phyloP scores from a whole-genome alignment of 2,329 filamentous ascomycete species.

The Samsoniella hepiali region DNA sequence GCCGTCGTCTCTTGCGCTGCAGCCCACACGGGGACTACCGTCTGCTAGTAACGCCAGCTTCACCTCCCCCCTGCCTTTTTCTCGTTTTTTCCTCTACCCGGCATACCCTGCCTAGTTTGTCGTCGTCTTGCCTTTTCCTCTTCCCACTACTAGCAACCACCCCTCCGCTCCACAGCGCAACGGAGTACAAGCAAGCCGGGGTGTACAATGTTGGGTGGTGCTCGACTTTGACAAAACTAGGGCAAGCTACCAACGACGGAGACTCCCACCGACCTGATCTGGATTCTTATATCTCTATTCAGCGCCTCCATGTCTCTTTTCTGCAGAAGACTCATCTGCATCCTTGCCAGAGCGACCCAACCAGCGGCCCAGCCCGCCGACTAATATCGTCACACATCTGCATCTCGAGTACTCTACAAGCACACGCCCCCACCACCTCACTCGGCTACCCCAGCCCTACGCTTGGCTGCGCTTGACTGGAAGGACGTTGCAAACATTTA shows the following conservation, averaged over 20 bases:
- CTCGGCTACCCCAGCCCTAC: background rate
- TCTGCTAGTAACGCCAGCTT: background rate
- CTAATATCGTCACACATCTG: slow-evolving; percentile 12
- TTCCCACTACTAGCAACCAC: background rate
- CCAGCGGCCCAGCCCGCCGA: slow-evolving; percentile 1
- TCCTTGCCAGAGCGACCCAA: slow-evolving; percentile 10
- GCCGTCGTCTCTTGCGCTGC: background rate
- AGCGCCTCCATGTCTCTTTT: slow-evolving; percentile 9
- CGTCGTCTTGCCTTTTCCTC: background rate
- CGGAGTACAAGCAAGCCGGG: background rate
- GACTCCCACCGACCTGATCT: slow-evolving; percentile 3
- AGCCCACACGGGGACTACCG: background rate
- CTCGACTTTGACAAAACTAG: slow-evolving; percentile 8
- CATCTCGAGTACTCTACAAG: slow-evolving; percentile 3
- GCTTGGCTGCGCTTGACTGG: background rate
- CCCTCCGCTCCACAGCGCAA: slow-evolving; percentile 3
- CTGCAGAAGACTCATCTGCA: background rate
- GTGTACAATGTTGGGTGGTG: background rate
- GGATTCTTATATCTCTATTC: slow-evolving; percentile 14
- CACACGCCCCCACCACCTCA: slow-evolving; percentile 13
- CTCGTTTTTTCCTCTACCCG: background rate
- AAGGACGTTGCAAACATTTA: slow-evolving; percentile 13
- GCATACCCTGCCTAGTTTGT: background rate
- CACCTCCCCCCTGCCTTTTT: background rate
- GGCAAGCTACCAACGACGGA: background rate